Evolutionary conservation across 106 monocot genomes (phyloP).

Genomic region (Dendrobium huoshanense): DNA sequence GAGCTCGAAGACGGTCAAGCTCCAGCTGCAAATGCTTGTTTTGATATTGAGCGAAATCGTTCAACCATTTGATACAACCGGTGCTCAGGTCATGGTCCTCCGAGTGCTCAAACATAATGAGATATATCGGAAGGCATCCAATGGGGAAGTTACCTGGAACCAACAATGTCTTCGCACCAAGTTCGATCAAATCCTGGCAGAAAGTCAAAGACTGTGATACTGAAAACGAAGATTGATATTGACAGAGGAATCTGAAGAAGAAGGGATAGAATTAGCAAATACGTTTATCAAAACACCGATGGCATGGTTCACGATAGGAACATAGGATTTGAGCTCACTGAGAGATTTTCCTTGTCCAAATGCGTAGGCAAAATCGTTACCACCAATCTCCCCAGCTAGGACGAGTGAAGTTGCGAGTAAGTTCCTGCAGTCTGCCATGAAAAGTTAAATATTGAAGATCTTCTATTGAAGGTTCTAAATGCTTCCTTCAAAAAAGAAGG

Average conservation of each 20-base stretch:
- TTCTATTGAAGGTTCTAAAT: slow-evolving; percentile 1
- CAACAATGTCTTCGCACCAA: slow-evolving; percentile 50
- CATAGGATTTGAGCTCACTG: slow-evolving; percentile 20
- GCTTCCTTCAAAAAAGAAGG: too few relatives aligned
- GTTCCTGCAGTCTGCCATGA: slow-evolving; percentile 1
- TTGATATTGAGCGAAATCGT: slow-evolving; percentile 37
- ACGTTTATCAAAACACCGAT: slow-evolving; percentile 8
- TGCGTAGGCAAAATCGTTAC: slow-evolving; percentile 40
- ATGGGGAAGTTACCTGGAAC: slow-evolving; percentile 55
- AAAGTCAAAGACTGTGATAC: not conserved
- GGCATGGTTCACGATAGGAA: slow-evolving; percentile 27
- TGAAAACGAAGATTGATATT: not conserved
- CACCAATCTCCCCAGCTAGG: slow-evolving; percentile 53
- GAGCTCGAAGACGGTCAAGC: slow-evolving; percentile 15
- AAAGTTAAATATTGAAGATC: not conserved
- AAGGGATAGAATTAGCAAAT: not conserved
- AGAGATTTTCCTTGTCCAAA: slow-evolving; percentile 18
- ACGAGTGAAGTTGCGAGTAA: slow-evolving; percentile 25
- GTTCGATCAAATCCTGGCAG: slow-evolving; percentile 26
- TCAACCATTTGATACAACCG: slow-evolving; percentile 50
- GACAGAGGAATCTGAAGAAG: not conserved
- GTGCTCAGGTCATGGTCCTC: slow-evolving; percentile 38
- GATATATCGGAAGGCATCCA: slow-evolving; percentile 42
- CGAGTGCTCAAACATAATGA: slow-evolving; percentile 16
- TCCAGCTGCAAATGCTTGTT: slow-evolving; percentile 28